phyloP scores from a whole-genome alignment of 2,329 filamentous ascomycete genomes.

The Penicillium italicum region DNA sequence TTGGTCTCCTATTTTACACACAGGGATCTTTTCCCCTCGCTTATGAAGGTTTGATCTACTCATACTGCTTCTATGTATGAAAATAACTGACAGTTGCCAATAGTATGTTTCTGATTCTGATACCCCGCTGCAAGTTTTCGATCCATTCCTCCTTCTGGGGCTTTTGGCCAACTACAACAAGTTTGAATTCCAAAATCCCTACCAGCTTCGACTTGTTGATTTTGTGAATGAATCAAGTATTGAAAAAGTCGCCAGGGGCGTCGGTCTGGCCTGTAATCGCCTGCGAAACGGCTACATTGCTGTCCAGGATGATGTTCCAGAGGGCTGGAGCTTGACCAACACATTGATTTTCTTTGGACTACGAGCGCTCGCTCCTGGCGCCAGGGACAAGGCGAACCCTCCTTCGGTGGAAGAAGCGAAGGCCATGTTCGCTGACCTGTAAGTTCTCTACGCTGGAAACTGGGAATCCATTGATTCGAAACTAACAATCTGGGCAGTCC shows the following conservation, averaged over 20 bases:
- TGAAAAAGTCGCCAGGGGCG: slow-evolving; percentile 70
- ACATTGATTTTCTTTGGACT: slow-evolving; percentile 83
- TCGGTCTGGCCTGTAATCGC: slow-evolving; percentile 67
- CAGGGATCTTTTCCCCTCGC: slow-evolving; percentile 83
- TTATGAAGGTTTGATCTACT: slow-evolving; percentile 72
- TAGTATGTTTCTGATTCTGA: slow-evolving; percentile 80
- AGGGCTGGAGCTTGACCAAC: slow-evolving; percentile 78
- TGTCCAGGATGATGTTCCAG: slow-evolving; percentile 83
- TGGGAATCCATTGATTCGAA: slow-evolving; percentile 13
- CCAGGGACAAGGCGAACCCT: slow-evolving; percentile 56
- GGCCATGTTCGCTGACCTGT: slow-evolving; percentile 75
- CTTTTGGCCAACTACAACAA: slow-evolving; percentile 98
- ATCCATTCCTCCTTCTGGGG: slow-evolving; percentile 78
- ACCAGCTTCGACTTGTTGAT: slow-evolving; percentile 84
- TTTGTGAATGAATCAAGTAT: slow-evolving; percentile 92
- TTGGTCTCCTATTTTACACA: slow-evolving; percentile 94
- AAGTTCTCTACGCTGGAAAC: slow-evolving; percentile 16
- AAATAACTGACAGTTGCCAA: neutral
- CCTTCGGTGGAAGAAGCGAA: slow-evolving; percentile 78
- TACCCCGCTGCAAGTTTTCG: slow-evolving; percentile 58
- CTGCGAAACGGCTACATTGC: slow-evolving; percentile 74
- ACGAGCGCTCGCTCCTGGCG: slow-evolving; percentile 67
- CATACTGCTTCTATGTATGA: neutral
- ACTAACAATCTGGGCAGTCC: slow-evolving; percentile 56
- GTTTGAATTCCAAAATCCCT: slow-evolving; percentile 97